These are phyloP conservation scores for Hypoxylon sp. DNA, from an alignment of 2,329 filamentous ascomycete genomes.

Conservation along the genomic window DNA sequence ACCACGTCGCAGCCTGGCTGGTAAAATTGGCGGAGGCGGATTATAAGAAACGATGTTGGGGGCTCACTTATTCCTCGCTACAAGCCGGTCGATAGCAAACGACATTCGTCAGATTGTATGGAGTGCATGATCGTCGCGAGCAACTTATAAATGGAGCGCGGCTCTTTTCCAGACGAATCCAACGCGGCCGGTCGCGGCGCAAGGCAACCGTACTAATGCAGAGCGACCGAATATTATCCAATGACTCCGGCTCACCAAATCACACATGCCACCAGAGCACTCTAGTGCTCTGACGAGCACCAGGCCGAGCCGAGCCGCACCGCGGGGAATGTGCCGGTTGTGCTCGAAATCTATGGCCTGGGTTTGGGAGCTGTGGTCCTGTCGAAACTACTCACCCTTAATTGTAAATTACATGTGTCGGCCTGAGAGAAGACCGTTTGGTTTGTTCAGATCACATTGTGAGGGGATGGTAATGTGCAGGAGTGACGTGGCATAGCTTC, in stretches of 20 bases:
- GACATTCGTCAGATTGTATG: neutral
- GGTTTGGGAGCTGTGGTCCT: neutral
- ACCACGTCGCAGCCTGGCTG: no score
- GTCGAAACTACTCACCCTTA: neutral
- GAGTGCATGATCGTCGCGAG: no score
- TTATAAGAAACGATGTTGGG: no score
- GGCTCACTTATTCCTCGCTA: no score
- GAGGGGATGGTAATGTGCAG: no score
- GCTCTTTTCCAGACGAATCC: neutral
- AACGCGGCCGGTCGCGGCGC: slow-evolving; percentile 8
- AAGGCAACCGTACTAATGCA: slow-evolving; percentile 33
- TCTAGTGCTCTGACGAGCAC: slow-evolving; percentile 24
- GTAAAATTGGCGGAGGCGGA: no score
- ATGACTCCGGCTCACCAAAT: slow-evolving; percentile 26
- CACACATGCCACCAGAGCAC: slow-evolving; percentile 30
- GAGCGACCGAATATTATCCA: slow-evolving; percentile 16
- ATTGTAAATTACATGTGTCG: neutral
- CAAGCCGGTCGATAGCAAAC: neutral
- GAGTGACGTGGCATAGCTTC: slow-evolving; percentile 14
- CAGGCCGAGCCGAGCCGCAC: slow-evolving; percentile 33
- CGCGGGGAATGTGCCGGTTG: neutral
- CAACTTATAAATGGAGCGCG: slow-evolving; percentile 12
- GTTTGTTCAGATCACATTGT: no score
- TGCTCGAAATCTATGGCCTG: neutral
- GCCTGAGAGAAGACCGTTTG: neutral